A percentile compares a stretch with the other conserved stretches of the same genome.
Evolutionary conservation across 192 early-diverging fungal genomes (phyloP).

Genomic region (Rhizoclosmatium globosum): DNA sequence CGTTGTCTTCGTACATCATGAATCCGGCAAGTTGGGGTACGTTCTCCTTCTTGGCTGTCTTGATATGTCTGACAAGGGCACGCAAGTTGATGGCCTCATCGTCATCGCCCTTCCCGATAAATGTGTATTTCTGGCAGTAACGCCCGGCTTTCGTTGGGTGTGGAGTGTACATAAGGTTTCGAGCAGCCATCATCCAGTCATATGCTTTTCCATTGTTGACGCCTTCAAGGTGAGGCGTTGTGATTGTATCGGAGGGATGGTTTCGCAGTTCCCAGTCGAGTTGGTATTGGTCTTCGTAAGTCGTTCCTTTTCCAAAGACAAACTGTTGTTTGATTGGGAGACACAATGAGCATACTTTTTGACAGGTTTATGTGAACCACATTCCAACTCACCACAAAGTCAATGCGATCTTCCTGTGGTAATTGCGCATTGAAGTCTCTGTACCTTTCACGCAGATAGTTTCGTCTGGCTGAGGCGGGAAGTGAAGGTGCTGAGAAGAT

Average conservation of each 20-base stretch:
- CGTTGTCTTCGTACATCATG: neutral
- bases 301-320: neutral
- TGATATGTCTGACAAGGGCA: neutral
- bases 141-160: neutral
- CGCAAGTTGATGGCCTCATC: neutral
- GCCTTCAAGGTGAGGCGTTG: neutral
- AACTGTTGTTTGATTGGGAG: neutral
- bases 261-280: neutral
- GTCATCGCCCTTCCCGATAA: conserved; percentile 10
- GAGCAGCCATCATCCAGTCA: neutral
- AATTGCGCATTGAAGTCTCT: neutral
- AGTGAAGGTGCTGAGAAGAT: neutral
- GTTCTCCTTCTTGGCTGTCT: neutral
- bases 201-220: neutral
- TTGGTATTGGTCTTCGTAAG: neutral
- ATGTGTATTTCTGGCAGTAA: neutral
- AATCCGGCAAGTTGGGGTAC: neutral
- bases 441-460: conserved; percentile 12
- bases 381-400: neutral
- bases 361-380: no score
- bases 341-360: no score
- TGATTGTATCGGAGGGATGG: neutral
- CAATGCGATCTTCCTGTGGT: conserved; percentile 3
- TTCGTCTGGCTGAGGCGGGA: neutral
- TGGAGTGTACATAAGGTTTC: neutral